Evolutionary conservation across 768 basidiomycete species (phyloP).

Genomic region (Chlorophyllum brunneum): DNA sequence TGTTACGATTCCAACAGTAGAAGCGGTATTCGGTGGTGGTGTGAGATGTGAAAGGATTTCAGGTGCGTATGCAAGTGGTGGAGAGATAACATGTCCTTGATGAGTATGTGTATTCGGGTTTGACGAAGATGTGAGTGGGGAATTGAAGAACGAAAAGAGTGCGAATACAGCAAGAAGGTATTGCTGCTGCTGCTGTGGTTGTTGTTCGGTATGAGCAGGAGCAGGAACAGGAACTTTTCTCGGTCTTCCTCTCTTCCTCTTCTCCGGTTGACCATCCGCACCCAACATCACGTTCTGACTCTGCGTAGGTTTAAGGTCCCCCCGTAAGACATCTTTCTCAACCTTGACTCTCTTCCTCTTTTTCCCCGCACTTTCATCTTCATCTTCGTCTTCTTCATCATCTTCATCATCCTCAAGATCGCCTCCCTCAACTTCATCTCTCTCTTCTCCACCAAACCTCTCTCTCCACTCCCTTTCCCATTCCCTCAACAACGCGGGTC

Average conservation of each 20-base stretch:
- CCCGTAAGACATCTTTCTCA: slow-evolving; percentile 25
- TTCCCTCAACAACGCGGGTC: slow-evolving; percentile 62
- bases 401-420: slow-evolving; percentile 38
- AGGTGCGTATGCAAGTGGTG: slow-evolving; percentile 30
- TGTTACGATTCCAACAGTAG: slow-evolving; percentile 22
- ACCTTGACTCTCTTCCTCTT: slow-evolving; percentile 65
- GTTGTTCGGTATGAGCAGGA: slow-evolving; percentile 18
- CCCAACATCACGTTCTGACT: slow-evolving; percentile 14
- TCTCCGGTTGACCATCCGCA: slow-evolving; percentile 49
- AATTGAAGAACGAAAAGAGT: slow-evolving; percentile 84
- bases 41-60: slow-evolving; percentile 27
- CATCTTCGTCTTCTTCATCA: slow-evolving; percentile 24
- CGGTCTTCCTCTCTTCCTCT: slow-evolving; percentile 81
- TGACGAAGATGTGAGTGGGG: slow-evolving; percentile 48
- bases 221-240: slow-evolving; percentile 58
- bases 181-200: slow-evolving; percentile 42
- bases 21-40: slow-evolving; percentile 18
- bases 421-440: slow-evolving; percentile 47
- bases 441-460: slow-evolving; percentile 64
- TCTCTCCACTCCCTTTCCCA: slow-evolving; percentile 77
- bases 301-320: slow-evolving; percentile 31
- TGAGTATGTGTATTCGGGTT: slow-evolving; percentile 30
- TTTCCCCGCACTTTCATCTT: slow-evolving; percentile 39
- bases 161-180: slow-evolving; percentile 83
- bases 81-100: slow-evolving; percentile 52